Conservation (phyloP, 176 grass and related monocot species). For the Poa pratensis region DNA sequence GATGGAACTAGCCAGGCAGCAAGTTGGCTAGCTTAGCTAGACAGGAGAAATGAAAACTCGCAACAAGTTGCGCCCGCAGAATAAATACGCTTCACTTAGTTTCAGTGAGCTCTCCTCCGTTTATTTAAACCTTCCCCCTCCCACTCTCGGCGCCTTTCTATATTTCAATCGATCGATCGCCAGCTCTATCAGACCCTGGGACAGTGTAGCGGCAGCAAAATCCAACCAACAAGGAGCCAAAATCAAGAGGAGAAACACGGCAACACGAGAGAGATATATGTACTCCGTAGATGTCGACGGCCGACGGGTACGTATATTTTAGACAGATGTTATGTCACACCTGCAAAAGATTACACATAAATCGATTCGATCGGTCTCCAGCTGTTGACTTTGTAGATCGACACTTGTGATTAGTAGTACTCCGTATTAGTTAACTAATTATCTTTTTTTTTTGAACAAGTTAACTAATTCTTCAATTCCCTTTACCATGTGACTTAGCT, state of each 20-base stretch:
- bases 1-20: not conserved
- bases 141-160: not conserved
- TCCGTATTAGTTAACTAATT: not conserved
- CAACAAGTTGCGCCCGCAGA: not conserved
- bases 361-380: constrained; percentile 16
- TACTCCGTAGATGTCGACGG: too few species aligned
- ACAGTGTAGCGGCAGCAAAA: constrained; percentile 25
- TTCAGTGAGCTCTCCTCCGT: not conserved
- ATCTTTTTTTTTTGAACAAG: too few species aligned
- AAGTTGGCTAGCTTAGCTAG: not conserved
- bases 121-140: not conserved
- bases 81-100: not conserved
- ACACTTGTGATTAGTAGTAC: constrained; percentile 26
- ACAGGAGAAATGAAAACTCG: constrained; percentile 3
- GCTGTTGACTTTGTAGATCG: constrained; percentile 22
- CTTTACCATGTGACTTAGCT: not conserved
- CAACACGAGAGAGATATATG: not conserved
- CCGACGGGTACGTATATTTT: not conserved
- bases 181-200: not conserved
- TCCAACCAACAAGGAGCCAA: constrained; percentile 33
- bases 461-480: not conserved
- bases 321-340: constrained; percentile 17
- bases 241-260: constrained; percentile 5
- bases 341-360: constrained; percentile 31
- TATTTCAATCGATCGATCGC: not conserved